Percentiles rank a stretch among this genome's conserved stretches.
phyloP scores from a whole-genome alignment of 495 filamentous ascomycete species.

The Aspergillus sparsus region DNA sequence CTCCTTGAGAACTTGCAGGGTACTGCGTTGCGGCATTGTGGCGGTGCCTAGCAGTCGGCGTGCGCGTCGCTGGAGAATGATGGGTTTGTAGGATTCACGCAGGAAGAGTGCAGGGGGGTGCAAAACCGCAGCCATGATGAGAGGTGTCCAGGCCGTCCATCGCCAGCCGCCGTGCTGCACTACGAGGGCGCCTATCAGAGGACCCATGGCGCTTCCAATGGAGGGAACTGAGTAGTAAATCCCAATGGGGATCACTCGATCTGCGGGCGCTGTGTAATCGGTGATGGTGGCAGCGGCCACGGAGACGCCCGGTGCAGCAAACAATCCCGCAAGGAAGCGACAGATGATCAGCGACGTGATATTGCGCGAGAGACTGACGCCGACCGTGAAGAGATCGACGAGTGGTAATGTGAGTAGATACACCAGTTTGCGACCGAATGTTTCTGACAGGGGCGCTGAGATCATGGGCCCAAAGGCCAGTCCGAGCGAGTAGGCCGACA shows the following conservation, averaged over 20 bases:
- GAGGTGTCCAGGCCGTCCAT: conserved; percentile 52
- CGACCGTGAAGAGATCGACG: conserved; percentile 63
- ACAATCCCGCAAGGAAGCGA: conserved; percentile 63
- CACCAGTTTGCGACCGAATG: conserved; percentile 54
- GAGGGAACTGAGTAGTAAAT: conserved; percentile 49
- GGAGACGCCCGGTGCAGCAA: conserved; percentile 26
- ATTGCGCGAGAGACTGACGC: conserved; percentile 56
- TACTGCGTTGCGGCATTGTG: conserved; percentile 42
- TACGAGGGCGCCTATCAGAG: conserved; percentile 61
- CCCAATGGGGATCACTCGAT: conserved; percentile 21
- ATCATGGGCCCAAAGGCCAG: conserved; percentile 62
- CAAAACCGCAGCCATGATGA: conserved; percentile 30
- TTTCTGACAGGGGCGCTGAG: conserved; percentile 60
- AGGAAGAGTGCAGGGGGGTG: conserved; percentile 39
- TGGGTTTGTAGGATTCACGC: conserved; percentile 55
- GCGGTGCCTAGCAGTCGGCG: conserved; percentile 13
- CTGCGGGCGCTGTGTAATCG: conserved; percentile 19
- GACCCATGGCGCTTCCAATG: conserved; percentile 54
- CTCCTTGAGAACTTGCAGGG: conserved; percentile 51
- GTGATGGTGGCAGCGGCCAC: conserved; percentile 28
- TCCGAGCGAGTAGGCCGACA: conserved; percentile 58
- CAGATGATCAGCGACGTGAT: conserved; percentile 58
- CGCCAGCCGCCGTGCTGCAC: conserved; percentile 58
- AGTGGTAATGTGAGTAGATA: conserved; percentile 55
- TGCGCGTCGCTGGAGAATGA: conserved; percentile 40